Evolutionary conservation across 1,284 basidiomycete species (phyloP).

Genomic region (Tilletia horrida): DNA sequence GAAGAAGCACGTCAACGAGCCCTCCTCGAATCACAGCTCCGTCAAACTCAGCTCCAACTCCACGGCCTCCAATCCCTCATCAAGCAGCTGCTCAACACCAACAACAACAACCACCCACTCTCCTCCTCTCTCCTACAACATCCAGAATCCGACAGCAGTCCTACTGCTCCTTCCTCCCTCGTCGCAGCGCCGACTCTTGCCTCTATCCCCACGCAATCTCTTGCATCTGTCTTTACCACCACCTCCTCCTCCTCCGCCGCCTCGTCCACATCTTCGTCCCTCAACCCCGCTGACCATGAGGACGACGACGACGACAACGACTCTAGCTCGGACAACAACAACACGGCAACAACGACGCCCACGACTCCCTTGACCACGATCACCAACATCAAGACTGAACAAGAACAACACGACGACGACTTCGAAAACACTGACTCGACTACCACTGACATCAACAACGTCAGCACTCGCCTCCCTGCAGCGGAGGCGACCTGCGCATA

Average conservation of each 20-base stretch:
- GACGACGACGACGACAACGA: constrained; percentile 33
- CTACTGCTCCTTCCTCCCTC: no score
- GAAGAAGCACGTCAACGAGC: constrained; percentile 25
- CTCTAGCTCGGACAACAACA: not conserved
- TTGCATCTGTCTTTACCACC: not conserved
- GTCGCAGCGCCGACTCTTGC: no score
- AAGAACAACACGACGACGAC: constrained; percentile 31
- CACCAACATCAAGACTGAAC: constrained; percentile 17
- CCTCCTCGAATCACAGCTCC: constrained; percentile 32
- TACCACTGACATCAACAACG: not conserved
- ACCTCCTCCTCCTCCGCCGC: constrained; percentile 8
- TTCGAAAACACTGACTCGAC: no score
- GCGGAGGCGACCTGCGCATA: constrained; percentile 49
- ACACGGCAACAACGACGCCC: not conserved
- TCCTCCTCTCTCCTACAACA: constrained; percentile 20
- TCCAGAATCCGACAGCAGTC: no score
- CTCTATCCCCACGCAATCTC: not conserved
- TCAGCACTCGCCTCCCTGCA: constrained; percentile 52
- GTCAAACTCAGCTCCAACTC: constrained; percentile 22
- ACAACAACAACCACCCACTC: constrained; percentile 19
- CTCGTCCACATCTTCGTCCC: constrained; percentile 25
- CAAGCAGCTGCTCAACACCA: constrained; percentile 15
- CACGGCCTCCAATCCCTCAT: constrained; percentile 30
- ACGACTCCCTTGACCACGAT: constrained; percentile 17
- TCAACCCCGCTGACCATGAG: constrained; percentile 40